phyloP scores from a whole-genome alignment of 192 early-diverging fungal species.

The Globomyces pollinis-pini region DNA sequence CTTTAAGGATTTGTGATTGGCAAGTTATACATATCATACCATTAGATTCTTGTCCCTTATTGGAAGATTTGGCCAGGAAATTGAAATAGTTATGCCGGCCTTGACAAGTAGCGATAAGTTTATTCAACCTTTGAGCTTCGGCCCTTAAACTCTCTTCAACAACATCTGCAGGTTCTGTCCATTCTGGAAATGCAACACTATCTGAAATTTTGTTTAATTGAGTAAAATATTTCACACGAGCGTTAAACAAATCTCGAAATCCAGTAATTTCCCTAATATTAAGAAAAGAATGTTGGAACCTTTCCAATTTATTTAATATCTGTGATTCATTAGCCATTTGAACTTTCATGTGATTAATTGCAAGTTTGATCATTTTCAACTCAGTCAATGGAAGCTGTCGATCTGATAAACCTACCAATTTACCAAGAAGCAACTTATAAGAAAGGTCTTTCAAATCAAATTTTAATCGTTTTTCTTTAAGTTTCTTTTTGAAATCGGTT shows the following conservation, averaged over 20 bases:
- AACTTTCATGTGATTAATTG: neutral
- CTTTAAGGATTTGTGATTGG: slow-evolving; percentile 14
- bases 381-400: neutral
- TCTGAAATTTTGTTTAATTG: slow-evolving; percentile 35
- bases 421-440: no score
- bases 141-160: slow-evolving; percentile 3
- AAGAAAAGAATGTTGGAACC: neutral
- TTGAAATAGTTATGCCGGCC: slow-evolving; percentile 2
- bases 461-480: neutral
- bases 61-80: neutral
- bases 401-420: neutral
- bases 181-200: slow-evolving; percentile 20
- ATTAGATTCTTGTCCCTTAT: neutral
- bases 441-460: no score
- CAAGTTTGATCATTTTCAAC: neutral
- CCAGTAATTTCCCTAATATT: slow-evolving; percentile 25
- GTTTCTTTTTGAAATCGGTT: neutral
- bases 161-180: slow-evolving; percentile 8
- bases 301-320: neutral
- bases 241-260: slow-evolving; percentile 26
- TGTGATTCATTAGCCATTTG: neutral
- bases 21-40: slow-evolving; percentile 24
- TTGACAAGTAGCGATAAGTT: slow-evolving; percentile 9
- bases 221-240: slow-evolving; percentile 29
- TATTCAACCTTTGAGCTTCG: slow-evolving; percentile 2